phyloP scores from a whole-genome alignment of 805 yeast genomes.

The Starmerella vaccinii region DNA sequence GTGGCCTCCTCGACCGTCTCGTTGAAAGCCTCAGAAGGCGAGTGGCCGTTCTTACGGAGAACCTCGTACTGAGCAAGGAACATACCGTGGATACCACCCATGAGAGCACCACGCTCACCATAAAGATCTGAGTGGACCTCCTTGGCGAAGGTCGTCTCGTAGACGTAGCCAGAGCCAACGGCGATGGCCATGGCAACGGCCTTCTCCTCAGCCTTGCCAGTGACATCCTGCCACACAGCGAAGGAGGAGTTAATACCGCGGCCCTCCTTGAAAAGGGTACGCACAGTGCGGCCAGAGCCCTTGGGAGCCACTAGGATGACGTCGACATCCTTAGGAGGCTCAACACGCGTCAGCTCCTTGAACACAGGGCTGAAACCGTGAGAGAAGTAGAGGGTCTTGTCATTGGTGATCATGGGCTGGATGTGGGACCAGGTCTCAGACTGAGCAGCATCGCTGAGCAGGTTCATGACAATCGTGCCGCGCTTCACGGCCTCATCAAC shows the following conservation, averaged over 20 bases:
- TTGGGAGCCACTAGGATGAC: slow-evolving; percentile 99
- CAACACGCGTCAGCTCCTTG: slow-evolving; percentile 94
- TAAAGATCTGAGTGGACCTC: slow-evolving; percentile 98
- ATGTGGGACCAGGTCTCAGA: slow-evolving; percentile 90
- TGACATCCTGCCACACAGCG: slow-evolving; percentile 98
- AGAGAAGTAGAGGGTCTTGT: slow-evolving; percentile 96
- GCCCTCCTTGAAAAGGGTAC: slow-evolving; percentile 99
- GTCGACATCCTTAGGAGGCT: slow-evolving; percentile 87
- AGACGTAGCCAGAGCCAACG: slow-evolving; percentile 98
- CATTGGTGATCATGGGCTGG: slow-evolving; percentile 89
- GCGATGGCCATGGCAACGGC: slow-evolving; percentile 98
- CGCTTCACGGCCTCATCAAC: slow-evolving; percentile 84
- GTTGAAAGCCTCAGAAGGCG: slow-evolving; percentile 99
- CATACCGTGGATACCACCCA: slow-evolving; percentile 99
- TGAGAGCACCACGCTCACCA: slow-evolving; percentile 99
- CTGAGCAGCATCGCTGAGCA: slow-evolving; percentile 98
- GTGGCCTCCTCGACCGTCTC: slow-evolving; percentile 99
- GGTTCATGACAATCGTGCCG: slow-evolving; percentile 95
- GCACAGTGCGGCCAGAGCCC: slow-evolving; percentile 99
- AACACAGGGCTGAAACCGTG: slow-evolving; percentile 99
- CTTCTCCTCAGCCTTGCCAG: slow-evolving; percentile 98
- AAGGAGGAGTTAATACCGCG: slow-evolving; percentile 99
- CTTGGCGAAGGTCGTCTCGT: slow-evolving; percentile 98
- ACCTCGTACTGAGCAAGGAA: slow-evolving; percentile 99
- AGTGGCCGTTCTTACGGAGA: slow-evolving; percentile 98